These are phyloP conservation scores for Viola odorata DNA, from an alignment of 345 rosid genomes.

Conservation along the genomic window DNA sequence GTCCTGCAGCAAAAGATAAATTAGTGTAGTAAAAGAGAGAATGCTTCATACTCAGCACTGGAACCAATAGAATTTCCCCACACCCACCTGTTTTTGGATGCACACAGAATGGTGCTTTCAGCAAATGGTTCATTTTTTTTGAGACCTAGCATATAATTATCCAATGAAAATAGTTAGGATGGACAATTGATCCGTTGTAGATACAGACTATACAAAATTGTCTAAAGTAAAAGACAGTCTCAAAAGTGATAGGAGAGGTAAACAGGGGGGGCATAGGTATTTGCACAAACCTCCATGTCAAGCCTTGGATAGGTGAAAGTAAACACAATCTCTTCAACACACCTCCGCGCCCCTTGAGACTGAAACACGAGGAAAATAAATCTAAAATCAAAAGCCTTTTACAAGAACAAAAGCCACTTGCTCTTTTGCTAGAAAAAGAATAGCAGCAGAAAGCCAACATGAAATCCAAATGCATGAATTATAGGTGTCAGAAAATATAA, in stretches of 20 bases:
- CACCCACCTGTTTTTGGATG: slow-evolving; percentile 85
- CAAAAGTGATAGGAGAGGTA: background rate
- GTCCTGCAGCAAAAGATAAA: slow-evolving; percentile 40
- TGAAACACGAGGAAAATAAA: slow-evolving; percentile 25
- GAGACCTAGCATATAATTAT: slow-evolving; percentile 52
- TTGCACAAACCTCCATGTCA: slow-evolving; percentile 75
- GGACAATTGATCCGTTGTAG: background rate
- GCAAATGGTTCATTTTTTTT: slow-evolving; percentile 92
- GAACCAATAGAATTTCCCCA: background rate
- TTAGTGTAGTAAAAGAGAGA: background rate
- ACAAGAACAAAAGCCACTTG: slow-evolving; percentile 5
- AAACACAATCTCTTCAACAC: slow-evolving; percentile 84
- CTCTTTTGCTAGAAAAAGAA: background rate
- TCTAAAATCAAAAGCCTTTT: background rate
- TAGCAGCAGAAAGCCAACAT: background rate
- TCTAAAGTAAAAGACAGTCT: background rate
- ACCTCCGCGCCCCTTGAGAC: slow-evolving; percentile 63
- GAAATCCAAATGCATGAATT: background rate
- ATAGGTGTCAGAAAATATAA: background rate
- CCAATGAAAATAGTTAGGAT: background rate
- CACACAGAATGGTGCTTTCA: slow-evolving; percentile 95
- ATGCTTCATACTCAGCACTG: background rate
- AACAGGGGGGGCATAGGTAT: background rate
- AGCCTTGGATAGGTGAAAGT: slow-evolving; percentile 82
- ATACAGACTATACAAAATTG: background rate